phyloP scores from a whole-genome alignment of 2,329 filamentous ascomycete genomes.

The Fusarium pseudograminearum region DNA sequence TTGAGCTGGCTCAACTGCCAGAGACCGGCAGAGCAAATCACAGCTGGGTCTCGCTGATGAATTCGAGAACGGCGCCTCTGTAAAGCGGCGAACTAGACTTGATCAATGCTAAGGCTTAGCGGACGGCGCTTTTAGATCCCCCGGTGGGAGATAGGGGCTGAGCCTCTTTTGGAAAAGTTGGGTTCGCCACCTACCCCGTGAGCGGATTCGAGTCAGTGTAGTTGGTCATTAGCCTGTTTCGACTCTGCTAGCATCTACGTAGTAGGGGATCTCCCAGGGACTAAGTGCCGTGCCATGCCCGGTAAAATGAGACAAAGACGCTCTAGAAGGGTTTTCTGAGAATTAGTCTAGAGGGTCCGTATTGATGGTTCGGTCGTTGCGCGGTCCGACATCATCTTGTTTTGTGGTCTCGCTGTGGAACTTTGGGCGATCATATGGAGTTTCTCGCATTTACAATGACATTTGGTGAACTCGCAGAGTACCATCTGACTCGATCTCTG shows the following conservation, averaged over 20 bases:
- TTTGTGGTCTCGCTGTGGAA: background rate
- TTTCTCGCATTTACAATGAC: background rate
- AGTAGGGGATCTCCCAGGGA: background rate
- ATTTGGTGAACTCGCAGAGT: background rate
- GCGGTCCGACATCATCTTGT: background rate
- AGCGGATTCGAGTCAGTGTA: background rate
- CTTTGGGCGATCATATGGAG: background rate
- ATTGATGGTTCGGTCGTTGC: background rate
- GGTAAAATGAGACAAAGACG: background rate
- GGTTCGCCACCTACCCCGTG: background rate
- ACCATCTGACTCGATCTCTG: background rate
- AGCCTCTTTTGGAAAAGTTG: background rate
- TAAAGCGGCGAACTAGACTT: background rate
- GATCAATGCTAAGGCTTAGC: constrained; percentile 2
- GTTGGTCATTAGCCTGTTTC: background rate
- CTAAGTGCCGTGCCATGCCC: background rate
- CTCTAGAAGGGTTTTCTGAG: background rate
- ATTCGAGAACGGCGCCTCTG: background rate
- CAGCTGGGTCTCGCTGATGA: background rate
- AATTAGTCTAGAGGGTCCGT: background rate
- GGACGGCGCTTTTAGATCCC: constrained; percentile 2
- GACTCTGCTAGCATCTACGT: background rate
- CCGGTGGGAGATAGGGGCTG: background rate
- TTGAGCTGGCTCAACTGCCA: background rate
- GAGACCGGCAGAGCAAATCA: background rate